Evolutionary conservation across 1,284 basidiomycete genomes (phyloP).

Genomic region (Veloboletus limbatus): DNA sequence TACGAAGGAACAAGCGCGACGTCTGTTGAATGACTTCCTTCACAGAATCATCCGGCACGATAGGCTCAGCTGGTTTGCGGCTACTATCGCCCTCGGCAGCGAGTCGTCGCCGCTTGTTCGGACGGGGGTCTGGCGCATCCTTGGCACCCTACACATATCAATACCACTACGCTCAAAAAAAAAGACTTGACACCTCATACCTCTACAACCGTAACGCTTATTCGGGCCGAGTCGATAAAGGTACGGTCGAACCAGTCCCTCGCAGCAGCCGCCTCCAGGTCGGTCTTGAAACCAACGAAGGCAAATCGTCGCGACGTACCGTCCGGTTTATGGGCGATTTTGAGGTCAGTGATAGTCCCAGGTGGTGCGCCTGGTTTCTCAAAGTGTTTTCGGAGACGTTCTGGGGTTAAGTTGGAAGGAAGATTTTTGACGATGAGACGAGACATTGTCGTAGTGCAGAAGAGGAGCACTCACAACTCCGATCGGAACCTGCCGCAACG

Average conservation of each 20-base stretch:
- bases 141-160: constrained; percentile 50
- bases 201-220: constrained; percentile 78
- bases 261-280: constrained; percentile 73
- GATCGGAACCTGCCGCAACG: constrained; percentile 26
- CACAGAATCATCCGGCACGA: constrained; percentile 40
- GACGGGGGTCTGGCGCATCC: constrained; percentile 61
- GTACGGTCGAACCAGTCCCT: constrained; percentile 86
- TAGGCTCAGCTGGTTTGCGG: constrained; percentile 11
- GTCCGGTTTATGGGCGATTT: constrained; percentile 74
- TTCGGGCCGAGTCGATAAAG: constrained; percentile 73
- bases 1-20: constrained; percentile 86
- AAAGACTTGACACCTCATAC: constrained; percentile 36
- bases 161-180: background rate
- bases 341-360: constrained; percentile 82
- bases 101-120: constrained; percentile 62
- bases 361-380: constrained; percentile 58
- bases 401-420: constrained; percentile 70
- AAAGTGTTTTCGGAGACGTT: constrained; percentile 70
- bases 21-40: constrained; percentile 74
- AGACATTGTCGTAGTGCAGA: constrained; percentile 57
- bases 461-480: constrained; percentile 17
- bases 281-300: constrained; percentile 88
- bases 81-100: constrained; percentile 27
- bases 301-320: constrained; percentile 87
- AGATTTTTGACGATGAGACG: constrained; percentile 91